Base-by-base conservation (phyloP, 441 rosid genomes). In the Capsella rubella region DNA sequence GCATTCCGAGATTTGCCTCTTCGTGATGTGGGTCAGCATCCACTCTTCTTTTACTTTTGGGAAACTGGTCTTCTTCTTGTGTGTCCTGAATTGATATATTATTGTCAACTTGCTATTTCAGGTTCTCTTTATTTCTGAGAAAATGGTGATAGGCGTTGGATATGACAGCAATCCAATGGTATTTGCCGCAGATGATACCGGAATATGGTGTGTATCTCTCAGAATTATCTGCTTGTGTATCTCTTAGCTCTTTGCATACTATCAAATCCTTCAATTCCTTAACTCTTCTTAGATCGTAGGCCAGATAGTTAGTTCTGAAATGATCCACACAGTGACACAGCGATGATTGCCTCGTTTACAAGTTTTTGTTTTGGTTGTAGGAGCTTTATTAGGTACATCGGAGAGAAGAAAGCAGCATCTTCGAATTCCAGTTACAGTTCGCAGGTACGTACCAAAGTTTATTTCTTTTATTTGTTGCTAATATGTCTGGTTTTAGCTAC, bases 1-100 rank as follows among this genome's bases (percentile, higher is more conserved):
- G 90, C 95, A 60, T 85, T 91, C 78, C 87, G 91, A 21, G 87
- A 93, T 89, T 87, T 95, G 92, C 99, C 99, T 75, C 99, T 95
- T 77, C 92, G 96, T 89, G 99, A 95, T 93, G 98, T 95, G 99
- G 99, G 99, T 95, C 93, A 87, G 97, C 98, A 81, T 92, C 89
- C 93, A 85, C 87, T 83, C 84, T 85, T 80, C 79, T 85, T 83
- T 70, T 71, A 32, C 28, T 60, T 60, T 64, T 71, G 78, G 51
- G 73, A 40, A 75, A 50, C 57, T 56, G 40, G 72, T 76, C 37
- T 62, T 80, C 73, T 76, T 73, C 3, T 39, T 51, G 18, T 64
- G 65, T 69, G 43, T 71, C 53, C 78, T 79, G 60, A 69, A 61
- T 57, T 75, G 51, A 50, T 58, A 51, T 68, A 69, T 67, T 47